Conservation (phyloP, 441 rosid species). For the Gossypium gossypioides region DNA sequence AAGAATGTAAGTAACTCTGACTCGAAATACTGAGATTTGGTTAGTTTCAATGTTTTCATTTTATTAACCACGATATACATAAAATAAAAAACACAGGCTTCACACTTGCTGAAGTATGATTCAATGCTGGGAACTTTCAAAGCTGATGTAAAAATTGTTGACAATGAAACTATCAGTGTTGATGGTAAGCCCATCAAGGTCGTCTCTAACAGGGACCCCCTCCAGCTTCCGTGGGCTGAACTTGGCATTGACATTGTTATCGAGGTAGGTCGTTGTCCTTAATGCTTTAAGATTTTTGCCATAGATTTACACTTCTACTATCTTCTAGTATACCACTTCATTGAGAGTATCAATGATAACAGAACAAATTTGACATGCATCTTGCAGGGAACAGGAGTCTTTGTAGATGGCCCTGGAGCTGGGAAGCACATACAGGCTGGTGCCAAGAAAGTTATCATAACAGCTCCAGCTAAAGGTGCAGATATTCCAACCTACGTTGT, state of each 20-base stretch:
- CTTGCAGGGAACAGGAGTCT: conserved; percentile 81
- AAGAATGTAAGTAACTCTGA: conserved; percentile 49
- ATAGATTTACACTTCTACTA: neutral
- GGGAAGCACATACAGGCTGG: conserved; percentile 96
- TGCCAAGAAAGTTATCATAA: conserved; percentile 83
- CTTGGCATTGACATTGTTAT: conserved; percentile 93
- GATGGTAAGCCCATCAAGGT: conserved; percentile 84
- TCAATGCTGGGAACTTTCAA: conserved; percentile 89
- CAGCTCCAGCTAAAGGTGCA: conserved; percentile 97
- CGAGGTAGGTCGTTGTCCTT: conserved; percentile 37
- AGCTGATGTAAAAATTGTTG: conserved; percentile 76
- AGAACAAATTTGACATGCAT: neutral
- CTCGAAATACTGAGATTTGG: neutral
- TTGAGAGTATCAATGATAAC: neutral
- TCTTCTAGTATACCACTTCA: neutral
- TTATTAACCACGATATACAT: neutral
- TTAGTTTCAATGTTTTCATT: neutral
- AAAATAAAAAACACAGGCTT: conserved; percentile 44
- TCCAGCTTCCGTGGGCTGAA: conserved; percentile 93
- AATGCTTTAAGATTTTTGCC: neutral
- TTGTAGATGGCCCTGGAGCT: conserved; percentile 88
- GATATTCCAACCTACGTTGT: conserved; percentile 91
- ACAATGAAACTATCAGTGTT: conserved; percentile 61
- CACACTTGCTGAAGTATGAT: conserved; percentile 92
- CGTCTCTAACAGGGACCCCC: conserved; percentile 86